phyloP scores from a whole-genome alignment of 176 grass and related monocot genomes.

The Carex kokanica region DNA sequence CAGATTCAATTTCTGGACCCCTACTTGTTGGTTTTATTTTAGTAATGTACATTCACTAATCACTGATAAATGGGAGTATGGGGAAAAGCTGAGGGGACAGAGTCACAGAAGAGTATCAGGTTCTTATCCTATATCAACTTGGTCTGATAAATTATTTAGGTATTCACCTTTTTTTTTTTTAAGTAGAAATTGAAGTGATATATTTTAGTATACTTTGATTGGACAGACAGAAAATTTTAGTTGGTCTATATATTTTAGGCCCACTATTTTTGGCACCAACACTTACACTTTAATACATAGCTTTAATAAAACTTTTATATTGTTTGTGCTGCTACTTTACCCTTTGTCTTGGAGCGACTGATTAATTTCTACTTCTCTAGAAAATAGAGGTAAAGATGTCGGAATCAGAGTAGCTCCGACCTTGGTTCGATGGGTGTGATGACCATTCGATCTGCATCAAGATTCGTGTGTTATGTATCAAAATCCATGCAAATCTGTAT shows the following conservation, averaged over 20 bases:
- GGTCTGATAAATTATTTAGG: constrained; percentile 1
- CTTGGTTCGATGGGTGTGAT: no score
- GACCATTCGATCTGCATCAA: no score
- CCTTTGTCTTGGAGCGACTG: background rate
- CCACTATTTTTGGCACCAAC: background rate
- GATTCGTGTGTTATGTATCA: no score
- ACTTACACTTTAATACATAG: background rate
- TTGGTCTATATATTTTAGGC: constrained; percentile 15
- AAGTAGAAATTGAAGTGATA: constrained; percentile 4
- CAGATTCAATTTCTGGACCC: constrained; percentile 1
- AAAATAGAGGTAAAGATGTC: background rate
- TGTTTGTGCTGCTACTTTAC: constrained; percentile 2
- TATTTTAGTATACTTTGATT: background rate
- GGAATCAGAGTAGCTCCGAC: no score
- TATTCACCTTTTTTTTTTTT: background rate
- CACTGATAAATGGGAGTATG: background rate
- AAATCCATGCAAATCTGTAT: no score
- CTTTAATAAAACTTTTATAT: background rate
- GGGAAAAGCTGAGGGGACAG: background rate
- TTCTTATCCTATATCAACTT: constrained; percentile 24
- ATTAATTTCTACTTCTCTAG: background rate
- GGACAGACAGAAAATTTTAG: background rate
- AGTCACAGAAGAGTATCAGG: constrained; percentile 17
- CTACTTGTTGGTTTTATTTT: background rate
- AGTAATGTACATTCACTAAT: background rate